Base-by-base conservation (phyloP, 768 basidiomycete genomes). In the Russula sp. region DNA sequence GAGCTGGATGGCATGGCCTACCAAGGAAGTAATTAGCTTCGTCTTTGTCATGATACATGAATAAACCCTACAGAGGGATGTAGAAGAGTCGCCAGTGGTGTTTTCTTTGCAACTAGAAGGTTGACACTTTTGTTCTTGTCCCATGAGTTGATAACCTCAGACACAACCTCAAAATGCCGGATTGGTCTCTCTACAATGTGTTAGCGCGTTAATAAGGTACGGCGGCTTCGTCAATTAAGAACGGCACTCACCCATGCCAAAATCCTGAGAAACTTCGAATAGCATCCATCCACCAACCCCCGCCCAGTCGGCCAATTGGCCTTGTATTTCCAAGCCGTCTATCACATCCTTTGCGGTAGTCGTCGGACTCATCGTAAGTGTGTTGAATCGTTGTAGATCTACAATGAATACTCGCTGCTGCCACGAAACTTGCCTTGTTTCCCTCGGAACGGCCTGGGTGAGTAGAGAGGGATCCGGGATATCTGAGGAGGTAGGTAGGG, bases 251-350 rank as follows among this genome's bases (percentile, higher is more conserved):
- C 94, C 94, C 85, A 95, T 88, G 61, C 93, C 94, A 70, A 94
- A 88, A 69, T 94, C 90, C 65, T 91, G 88, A 38, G 90, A 90
- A 34, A 95, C 73, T 74, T 98, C 96, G 71, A 83, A 95, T 34
- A 98, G 71, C 81, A 94, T 93, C 90, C 92, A 97, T 7, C 83
- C 85, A 5, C 79, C 84, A n/a, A 73, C 76, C 1, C 81, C 82
- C 2, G 73, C 74, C 74, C 79, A 82, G 49, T 81, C 81, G 46
- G 80, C 80, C 47, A 96, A 72, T 58, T 83, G 80, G 11, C 88
- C 90, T 69, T 87, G 83, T 18, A 74, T 73, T 45, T 86, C 82
- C 32, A 93, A 77, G 69, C 82, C 75, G 13, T 79, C 75, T 57
- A 96, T 73, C 7, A 95, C 82, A 58, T 93, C 88, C 39, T 83